Evolutionary conservation across 2,329 filamentous ascomycete genomes (phyloP).

Genomic region (Alternaria brassicicola): DNA sequence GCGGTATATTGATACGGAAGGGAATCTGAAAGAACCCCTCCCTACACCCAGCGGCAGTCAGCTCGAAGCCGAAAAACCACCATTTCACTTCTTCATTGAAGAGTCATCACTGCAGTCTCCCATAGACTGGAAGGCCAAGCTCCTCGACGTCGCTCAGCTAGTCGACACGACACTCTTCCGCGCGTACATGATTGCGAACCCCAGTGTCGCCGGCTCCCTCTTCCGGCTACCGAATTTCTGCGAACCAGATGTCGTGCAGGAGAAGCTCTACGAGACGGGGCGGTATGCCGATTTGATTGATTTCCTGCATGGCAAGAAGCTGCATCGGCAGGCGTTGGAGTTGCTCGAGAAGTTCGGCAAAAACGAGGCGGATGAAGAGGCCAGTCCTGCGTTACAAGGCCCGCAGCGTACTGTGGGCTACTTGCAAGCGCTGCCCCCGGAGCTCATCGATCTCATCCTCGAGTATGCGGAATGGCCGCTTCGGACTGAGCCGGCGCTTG

Average conservation of each 20-base stretch:
- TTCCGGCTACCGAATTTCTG: slow-evolving; percentile 98
- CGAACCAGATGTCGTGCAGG: slow-evolving; percentile 92
- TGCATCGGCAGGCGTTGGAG: slow-evolving; percentile 85
- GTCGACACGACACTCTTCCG: slow-evolving; percentile 95
- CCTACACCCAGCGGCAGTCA: slow-evolving; percentile 52
- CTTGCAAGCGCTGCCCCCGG: slow-evolving; percentile 84
- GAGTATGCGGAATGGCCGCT: slow-evolving; percentile 92
- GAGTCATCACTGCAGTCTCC: slow-evolving; percentile 35
- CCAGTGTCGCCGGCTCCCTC: slow-evolving; percentile 81
- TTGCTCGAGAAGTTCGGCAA: slow-evolving; percentile 81
- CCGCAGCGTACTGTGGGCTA: slow-evolving; percentile 86
- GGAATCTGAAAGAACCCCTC: slow-evolving; percentile 63
- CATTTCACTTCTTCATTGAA: slow-evolving; percentile 53
- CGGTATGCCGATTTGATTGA: slow-evolving; percentile 95
- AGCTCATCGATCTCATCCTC: slow-evolving; percentile 87
- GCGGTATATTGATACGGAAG: slow-evolving; percentile 65
- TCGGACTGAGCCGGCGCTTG: slow-evolving; percentile 70
- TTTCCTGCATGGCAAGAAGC: slow-evolving; percentile 92
- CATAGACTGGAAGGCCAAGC: slow-evolving; percentile 69
- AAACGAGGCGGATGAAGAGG: slow-evolving; percentile 54
- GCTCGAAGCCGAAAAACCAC: slow-evolving; percentile 46
- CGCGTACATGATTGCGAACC: slow-evolving; percentile 90
- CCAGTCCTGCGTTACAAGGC: slow-evolving; percentile 69
- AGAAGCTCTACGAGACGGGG: slow-evolving; percentile 85
- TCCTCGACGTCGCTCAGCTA: slow-evolving; percentile 77